Percentiles rank a stretch among this genome's conserved stretches.
These are phyloP conservation scores for Pyrus betulifolia DNA, from an alignment of 306 rosid genomes.

Conservation along the genomic window DNA sequence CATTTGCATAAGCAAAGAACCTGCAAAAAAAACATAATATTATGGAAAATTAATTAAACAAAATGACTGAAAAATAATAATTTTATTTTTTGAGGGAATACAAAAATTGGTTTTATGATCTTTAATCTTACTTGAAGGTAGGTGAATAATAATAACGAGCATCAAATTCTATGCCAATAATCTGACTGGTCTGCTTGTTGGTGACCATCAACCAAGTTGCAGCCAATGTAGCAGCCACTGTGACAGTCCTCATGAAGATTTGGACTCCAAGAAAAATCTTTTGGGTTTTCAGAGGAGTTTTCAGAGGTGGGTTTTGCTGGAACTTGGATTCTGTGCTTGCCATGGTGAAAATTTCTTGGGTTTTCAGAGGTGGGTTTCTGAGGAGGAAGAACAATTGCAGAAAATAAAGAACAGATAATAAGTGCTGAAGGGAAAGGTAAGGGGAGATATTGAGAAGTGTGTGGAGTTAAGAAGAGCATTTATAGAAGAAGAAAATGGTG, in stretches of 20 bases:
- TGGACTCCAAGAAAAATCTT: constrained; percentile 22
- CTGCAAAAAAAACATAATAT: constrained; percentile 14
- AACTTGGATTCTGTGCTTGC: constrained; percentile 18
- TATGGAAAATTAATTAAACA: background rate
- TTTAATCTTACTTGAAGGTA: constrained; percentile 14
- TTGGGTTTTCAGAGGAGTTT: constrained; percentile 13
- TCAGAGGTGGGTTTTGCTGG: constrained; percentile 13
- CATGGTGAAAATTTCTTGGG: constrained; percentile 15
- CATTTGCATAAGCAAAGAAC: constrained; percentile 44
- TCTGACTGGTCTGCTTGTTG: constrained; percentile 23
- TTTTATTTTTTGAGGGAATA: too few species aligned
- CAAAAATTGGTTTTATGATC: background rate
- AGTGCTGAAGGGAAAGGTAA: background rate
- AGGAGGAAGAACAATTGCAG: background rate
- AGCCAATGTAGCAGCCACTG: constrained; percentile 22
- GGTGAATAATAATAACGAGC: constrained; percentile 43
- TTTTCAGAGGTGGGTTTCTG: background rate
- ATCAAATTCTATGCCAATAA: constrained; percentile 27
- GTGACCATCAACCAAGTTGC: constrained; percentile 34
- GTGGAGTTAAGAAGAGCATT: constrained; percentile 20
- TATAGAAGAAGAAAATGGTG: constrained; percentile 12
- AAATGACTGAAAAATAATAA: background rate
- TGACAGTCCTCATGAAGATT: constrained; percentile 26
- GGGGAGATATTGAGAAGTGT: constrained; percentile 1
- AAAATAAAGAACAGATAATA: background rate